These are phyloP conservation scores for Pouteria campechiana DNA, from an alignment of 179 eudicot species.

Conservation along the genomic window DNA sequence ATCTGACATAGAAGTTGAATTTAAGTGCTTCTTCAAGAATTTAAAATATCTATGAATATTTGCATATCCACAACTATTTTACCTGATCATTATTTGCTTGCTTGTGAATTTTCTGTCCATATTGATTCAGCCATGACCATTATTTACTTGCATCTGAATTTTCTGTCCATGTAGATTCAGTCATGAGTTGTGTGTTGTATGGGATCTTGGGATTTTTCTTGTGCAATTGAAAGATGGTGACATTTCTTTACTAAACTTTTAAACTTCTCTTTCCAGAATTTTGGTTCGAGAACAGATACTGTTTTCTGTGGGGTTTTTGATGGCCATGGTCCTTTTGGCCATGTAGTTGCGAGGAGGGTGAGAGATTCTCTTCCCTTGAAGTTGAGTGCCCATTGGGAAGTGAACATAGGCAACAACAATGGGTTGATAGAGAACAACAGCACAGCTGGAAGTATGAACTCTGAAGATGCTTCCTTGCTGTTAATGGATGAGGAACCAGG, in stretches of 20 bases:
- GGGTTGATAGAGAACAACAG: conserved; percentile 54
- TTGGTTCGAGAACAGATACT: conserved; percentile 62
- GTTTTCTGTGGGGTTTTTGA: conserved; percentile 84
- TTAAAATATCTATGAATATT: no score
- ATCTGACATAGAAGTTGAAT: no score
- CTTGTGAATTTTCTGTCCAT: no score
- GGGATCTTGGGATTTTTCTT: no score
- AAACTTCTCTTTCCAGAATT: conserved; percentile 41
- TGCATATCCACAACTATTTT: no score
- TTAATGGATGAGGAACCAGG: conserved; percentile 51
- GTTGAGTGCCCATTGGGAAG: conserved; percentile 69
- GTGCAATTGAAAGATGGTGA: no score
- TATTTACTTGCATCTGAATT: no score
- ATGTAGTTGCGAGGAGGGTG: conserved; percentile 87
- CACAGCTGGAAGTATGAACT: conserved; percentile 28
- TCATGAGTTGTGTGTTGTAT: no score
- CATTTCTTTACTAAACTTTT: not conserved
- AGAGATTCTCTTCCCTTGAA: conserved; percentile 83
- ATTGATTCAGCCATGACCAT: no score
- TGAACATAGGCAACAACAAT: conserved; percentile 33
- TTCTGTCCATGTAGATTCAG: no score
- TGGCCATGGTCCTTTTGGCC: conserved; percentile 91
- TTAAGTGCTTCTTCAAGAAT: no score
- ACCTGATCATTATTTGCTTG: no score
- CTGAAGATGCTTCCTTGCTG: conserved; percentile 43